A percentile compares a stretch with the other conserved stretches of the same genome.
phyloP scores from a whole-genome alignment of 2,329 filamentous ascomycete genomes.

The Pochonia chlamydosporia region DNA sequence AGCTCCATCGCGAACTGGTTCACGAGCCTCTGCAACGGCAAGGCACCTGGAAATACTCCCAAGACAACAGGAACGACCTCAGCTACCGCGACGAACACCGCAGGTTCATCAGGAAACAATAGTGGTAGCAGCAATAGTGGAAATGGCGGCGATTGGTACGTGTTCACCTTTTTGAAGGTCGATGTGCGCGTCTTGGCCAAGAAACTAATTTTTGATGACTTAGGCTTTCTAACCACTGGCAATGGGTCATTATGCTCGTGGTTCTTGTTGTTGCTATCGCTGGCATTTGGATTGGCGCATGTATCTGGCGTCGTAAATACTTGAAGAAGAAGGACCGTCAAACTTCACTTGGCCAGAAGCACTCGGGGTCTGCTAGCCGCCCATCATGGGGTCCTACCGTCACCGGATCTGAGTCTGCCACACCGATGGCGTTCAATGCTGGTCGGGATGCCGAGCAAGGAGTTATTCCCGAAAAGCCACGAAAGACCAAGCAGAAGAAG shows the following conservation, averaged over 20 bases:
- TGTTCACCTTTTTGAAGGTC: background rate
- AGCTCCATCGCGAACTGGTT: conserved; percentile 65
- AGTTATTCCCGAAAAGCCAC: conserved; percentile 10
- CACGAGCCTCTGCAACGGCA: conserved; percentile 54
- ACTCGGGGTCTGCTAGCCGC: conserved; percentile 28
- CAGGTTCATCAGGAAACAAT: conserved; percentile 5
- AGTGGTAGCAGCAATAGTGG: conserved; percentile 15
- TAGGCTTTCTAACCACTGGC: conserved; percentile 65
- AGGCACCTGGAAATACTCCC: conserved; percentile 13
- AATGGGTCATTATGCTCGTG: conserved; percentile 79
- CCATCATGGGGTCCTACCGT: conserved; percentile 30
- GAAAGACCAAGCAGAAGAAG: conserved; percentile 34
- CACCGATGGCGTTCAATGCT: conserved; percentile 12
- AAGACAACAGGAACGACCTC: conserved; percentile 9
- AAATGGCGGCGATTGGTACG: conserved; percentile 42
- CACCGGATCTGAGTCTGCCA: conserved; percentile 14
- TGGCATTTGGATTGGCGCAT: conserved; percentile 60
- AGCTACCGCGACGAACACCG: background rate
- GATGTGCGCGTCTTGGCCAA: background rate
- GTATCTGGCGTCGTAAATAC: conserved; percentile 68
- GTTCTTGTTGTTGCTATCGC: conserved; percentile 65
- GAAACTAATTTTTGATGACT: background rate
- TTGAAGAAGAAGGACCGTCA: conserved; percentile 61
- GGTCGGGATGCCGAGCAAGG: conserved; percentile 10
- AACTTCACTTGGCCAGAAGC: conserved; percentile 28